Evolutionary conservation across 306 rosid genomes (phyloP), one percentile per base, ranked within the genome.

Genomic region (Clitoria ternatea): DNA sequence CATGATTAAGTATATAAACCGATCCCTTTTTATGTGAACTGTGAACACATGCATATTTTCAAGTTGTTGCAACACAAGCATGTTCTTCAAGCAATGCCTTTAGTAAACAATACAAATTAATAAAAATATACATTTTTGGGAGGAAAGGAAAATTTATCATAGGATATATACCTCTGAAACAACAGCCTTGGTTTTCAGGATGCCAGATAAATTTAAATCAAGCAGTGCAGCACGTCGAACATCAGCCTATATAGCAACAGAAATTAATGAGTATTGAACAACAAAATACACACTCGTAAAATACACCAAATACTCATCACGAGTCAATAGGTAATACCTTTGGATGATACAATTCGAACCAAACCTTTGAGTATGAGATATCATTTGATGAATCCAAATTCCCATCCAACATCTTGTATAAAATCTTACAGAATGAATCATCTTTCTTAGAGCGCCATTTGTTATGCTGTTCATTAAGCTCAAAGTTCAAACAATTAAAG

Each of bases 271-370:
- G 40, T 35, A 78, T 9, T 44, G 53, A 74, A 72, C 45, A 10
- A 17, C 32, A 64, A 65, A 18, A 84, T 36, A 69, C 62, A 67
- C 26, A 55, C 24, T 53, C 9, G 2, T 23, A 72, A 62, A 14
- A 73, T 45, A 68, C 63, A 79, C 33, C 42, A 10, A 44, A 75
- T 66, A 45, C 26, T 19, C 53, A 44, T 66, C 12, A 56, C 32
- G 37, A 32, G 66, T 17, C 14, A 61, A 30, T 11, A 27, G 27
- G 29, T 10, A 6, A 75, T 78, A 93, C 98, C 96, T 87, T 86
- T 0, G 98, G 97, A 80, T 93, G 97, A 74, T 87, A 86, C 82
- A 93, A 79, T 78, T 83, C 87, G 47, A 93, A 87, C 95, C 89
- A 90, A 75, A 93, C 43, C 70, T 84, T 88, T 61, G 91, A 88